Base-by-base conservation (phyloP, 2,329 filamentous ascomycete species). In the Phialophora macrospora region DNA sequence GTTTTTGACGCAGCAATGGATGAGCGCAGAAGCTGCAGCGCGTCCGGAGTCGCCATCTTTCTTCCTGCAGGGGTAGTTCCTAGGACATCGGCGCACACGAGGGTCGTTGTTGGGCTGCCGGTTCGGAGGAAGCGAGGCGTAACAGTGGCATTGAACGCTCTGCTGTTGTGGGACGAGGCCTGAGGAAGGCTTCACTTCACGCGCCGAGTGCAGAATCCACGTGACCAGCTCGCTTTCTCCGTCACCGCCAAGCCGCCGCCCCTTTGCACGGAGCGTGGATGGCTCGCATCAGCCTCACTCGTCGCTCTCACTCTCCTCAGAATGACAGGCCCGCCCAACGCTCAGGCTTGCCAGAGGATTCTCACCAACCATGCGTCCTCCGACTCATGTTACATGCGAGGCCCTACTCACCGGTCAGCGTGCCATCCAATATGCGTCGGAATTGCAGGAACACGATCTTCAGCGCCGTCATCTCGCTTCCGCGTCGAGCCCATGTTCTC, bases 1-100 rank as follows among this genome's bases (percentile, higher is more conserved):
- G 88, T 79, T 73, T 84, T 86, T 72, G 84, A 84, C 64, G 87
- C 85, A 62, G 90, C 87, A 79, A 98, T 95, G 70, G 91, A 89
- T 75, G 90, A 88, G 75, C 93, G 91, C 72, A 98, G 85, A 69
- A 95, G 88, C 70, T 93, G 84, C 71, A 98, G 88, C 58, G 93
- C 88, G 75, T 98, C 93, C 70, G 87, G 41, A 26, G 84, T 76
- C 71, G 87, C 83, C 87, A 90, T 90, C 62, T 56, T 74, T 38
- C 38, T 20, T 17, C 1, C 46, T 48, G 24, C 11, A 28, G 32
- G 44, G 17, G 22, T 24, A 26, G 32, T 34, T 2, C 38, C 4
- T 61, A 64, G 32, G 51, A 52, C 57, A 67, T 64, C 17, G 54
- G 55, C 38, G 34, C 41, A 14, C 17, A 22, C 46, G 46, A 20